Evolutionary conservation across 2,329 filamentous ascomycete species (phyloP).

Genomic region (Aspergillus texensis): DNA sequence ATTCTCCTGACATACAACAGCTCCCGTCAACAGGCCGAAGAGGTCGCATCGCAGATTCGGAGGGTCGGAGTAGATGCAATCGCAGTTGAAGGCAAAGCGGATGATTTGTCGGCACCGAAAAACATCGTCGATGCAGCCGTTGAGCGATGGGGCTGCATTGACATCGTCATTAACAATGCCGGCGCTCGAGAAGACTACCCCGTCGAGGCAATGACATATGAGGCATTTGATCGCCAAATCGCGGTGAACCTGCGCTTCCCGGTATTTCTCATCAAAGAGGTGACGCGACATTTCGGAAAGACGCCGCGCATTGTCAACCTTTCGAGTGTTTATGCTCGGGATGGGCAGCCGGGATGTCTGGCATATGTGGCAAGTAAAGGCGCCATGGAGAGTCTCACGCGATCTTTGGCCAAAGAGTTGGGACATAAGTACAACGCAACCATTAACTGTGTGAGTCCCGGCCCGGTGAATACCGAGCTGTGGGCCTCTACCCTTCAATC

Average conservation of each 20-base stretch:
- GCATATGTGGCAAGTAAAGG: background rate
- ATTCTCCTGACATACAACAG: slow-evolving; percentile 14
- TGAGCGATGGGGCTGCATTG: slow-evolving; percentile 11
- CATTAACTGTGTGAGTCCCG: background rate
- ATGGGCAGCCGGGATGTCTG: background rate
- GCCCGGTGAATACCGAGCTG: background rate
- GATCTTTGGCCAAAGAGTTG: background rate
- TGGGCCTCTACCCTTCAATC: background rate
- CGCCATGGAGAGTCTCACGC: background rate
- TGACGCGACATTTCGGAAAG: background rate
- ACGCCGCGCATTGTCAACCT: background rate
- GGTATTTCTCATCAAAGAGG: background rate
- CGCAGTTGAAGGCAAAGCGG: background rate
- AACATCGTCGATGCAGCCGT: background rate
- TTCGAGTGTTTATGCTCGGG: slow-evolving; percentile 1
- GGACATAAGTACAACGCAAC: background rate
- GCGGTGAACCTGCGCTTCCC: background rate
- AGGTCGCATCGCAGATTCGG: slow-evolving; percentile 7
- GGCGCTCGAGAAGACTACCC: slow-evolving; percentile 10
- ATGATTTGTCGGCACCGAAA: background rate
- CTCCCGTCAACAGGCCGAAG: slow-evolving; percentile 4
- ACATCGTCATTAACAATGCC: slow-evolving; percentile 17
- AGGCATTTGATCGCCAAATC: background rate
- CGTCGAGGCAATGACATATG: slow-evolving; percentile 2
- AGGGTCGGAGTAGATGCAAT: background rate